Evolutionary conservation across 148 eudicot species (phyloP), one percentile per base, ranked within the genome.

Genomic region (Selenicereus undatus): DNA sequence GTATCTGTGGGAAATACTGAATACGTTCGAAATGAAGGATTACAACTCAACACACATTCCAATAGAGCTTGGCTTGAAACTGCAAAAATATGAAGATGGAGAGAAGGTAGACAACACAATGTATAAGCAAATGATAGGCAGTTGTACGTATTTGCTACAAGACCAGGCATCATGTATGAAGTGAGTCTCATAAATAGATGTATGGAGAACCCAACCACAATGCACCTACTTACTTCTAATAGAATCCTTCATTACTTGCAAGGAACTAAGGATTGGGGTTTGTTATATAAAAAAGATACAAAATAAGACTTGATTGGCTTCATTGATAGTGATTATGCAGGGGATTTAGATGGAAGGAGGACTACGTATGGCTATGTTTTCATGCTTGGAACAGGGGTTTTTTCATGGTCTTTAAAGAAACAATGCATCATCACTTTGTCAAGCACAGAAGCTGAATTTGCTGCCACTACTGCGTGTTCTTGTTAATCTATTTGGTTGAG

Each of bases 81-180:
- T 42, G 17, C n/a, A 43, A 32, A 43, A 17, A 78, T 24, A 35
- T 35, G 62, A 51, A 68, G 7, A 32, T 32, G 58, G 36, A 2
- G 43, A 68, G 11, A 64, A 65, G 65, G 58, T 78, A 10, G 26
- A 42, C 22, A 26, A 27, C 4, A 78, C 73, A 0, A 39, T 78
- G 29, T 78, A 78, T 18, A 65, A 78, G n/a, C 72, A 78, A 65
- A 78, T 78, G 22, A 36, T 78, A 11, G 54, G 80, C 70, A 78
- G 39, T 24, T 65, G 65, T 1, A 66, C 65, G 73, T 65, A 66
- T 45, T 73, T 64, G 18, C n/a, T 8, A 65, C 73, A 64, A 39
- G 22, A 6, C 73, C 21, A 1, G 64, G 50, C 48, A 75, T 75
- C 30, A 75, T 75, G 77, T 27, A 78, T 58, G 80, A 4, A 8